Percentiles rank a stretch among this genome's conserved stretches.
Evolutionary conservation across 2,329 filamentous ascomycete species (phyloP).

Genomic region (Didymella arachidicola): DNA sequence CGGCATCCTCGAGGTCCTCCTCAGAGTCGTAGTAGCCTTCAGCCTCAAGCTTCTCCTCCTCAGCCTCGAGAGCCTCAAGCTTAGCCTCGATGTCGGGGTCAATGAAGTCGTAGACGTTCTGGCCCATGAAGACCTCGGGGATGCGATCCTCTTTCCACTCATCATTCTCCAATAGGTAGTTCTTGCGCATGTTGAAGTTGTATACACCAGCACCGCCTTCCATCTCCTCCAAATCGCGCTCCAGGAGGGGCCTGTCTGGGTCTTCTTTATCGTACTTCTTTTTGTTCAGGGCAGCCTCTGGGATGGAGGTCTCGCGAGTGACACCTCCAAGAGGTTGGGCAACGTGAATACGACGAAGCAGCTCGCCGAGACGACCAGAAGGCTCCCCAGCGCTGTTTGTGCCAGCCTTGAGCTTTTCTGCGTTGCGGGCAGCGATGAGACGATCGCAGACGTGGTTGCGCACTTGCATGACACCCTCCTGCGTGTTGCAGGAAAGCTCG

Average conservation of each 20-base stretch:
- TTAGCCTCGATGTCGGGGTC: constrained; percentile 93
- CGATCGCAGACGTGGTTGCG: constrained; percentile 96
- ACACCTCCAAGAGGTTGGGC: constrained; percentile 88
- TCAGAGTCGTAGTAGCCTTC: constrained; percentile 88
- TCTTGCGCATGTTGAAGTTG: constrained; percentile 88
- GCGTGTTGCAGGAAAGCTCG: constrained; percentile 92
- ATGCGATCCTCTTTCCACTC: constrained; percentile 98
- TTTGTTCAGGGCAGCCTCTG: constrained; percentile 78
- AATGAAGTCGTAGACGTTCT: constrained; percentile 97
- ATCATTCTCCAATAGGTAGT: constrained; percentile 84
- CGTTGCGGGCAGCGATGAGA: constrained; percentile 89
- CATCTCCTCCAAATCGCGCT: constrained; percentile 87
- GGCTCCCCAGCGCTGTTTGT: constrained; percentile 79
- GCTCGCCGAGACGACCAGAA: constrained; percentile 84
- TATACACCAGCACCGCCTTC: constrained; percentile 95
- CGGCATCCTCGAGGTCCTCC: constrained; percentile 81
- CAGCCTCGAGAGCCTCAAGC: constrained; percentile 88
- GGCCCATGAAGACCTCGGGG: constrained; percentile 91
- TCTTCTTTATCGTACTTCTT: constrained; percentile 93
- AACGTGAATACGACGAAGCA: constrained; percentile 94
- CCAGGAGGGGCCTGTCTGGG: constrained; percentile 80
- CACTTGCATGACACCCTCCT: constrained; percentile 91
- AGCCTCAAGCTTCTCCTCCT: constrained; percentile 89
- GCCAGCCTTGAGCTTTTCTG: constrained; percentile 91
- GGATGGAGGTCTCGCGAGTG: constrained; percentile 82